phyloP scores from a whole-genome alignment of 176 grass and related monocot genomes.

The Zoysia pacifica region DNA sequence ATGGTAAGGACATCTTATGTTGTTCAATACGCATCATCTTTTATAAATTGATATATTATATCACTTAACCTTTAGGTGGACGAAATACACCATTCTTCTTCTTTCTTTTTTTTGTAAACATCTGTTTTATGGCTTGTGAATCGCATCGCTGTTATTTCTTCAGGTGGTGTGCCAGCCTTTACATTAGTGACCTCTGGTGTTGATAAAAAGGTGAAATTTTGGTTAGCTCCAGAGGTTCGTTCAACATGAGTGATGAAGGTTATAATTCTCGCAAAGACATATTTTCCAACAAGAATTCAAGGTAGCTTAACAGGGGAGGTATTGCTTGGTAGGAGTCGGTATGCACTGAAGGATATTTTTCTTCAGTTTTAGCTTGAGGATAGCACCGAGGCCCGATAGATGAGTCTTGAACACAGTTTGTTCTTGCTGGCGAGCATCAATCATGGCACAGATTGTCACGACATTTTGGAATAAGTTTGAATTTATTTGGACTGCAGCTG shows the following conservation, averaged over 20 bases:
- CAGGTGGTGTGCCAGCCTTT: slow-evolving; percentile 53
- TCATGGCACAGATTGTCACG: neutral
- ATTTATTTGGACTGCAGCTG: neutral
- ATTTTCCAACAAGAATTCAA: neutral
- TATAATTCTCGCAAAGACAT: neutral
- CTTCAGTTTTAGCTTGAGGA: neutral
- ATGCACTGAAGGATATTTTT: neutral
- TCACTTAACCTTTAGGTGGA: neutral
- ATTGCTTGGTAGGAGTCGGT: no score
- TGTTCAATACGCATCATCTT: neutral
- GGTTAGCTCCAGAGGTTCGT: slow-evolving; percentile 60
- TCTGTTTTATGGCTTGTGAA: slow-evolving; percentile 20
- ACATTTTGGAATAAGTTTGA: neutral
- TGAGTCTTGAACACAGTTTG: neutral
- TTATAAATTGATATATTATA: neutral
- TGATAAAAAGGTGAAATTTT: slow-evolving; percentile 96
- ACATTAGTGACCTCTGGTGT: slow-evolving; percentile 61
- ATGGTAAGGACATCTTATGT: slow-evolving; percentile 51
- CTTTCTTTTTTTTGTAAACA: neutral
- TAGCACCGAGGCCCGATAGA: neutral
- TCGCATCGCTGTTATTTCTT: slow-evolving; percentile 8
- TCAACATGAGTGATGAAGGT: slow-evolving; percentile 35
- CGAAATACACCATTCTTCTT: neutral
- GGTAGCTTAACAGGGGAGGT: neutral
- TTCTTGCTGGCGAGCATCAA: neutral